Percentiles rank a stretch among this genome's conserved stretches.
phyloP scores from a whole-genome alignment of 179 eudicot species.

The Spergularia azorica region DNA sequence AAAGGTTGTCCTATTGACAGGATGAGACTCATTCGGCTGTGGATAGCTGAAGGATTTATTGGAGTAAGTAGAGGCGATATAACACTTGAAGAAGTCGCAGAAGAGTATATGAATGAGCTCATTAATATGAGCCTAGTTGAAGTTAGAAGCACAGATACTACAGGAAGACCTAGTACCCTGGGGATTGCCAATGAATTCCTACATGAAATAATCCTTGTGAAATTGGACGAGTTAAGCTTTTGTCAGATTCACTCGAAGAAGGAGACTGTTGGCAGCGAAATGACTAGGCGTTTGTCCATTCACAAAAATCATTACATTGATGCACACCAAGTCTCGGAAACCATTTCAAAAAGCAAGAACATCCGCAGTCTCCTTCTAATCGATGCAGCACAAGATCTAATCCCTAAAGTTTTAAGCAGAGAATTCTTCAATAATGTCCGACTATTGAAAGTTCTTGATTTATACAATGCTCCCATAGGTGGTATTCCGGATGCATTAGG shows the following conservation, averaged over 20 bases:
- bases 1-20: constrained; percentile 16
- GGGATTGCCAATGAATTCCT: constrained; percentile 28
- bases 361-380: constrained; percentile 21
- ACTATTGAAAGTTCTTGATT: constrained; percentile 35
- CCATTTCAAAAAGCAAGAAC: background rate
- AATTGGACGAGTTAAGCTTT: constrained; percentile 29
- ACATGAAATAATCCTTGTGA: constrained; percentile 29
- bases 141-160: constrained; percentile 5
- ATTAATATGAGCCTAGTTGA: constrained; percentile 29
- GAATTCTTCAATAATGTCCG: background rate
- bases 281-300: constrained; percentile 22
- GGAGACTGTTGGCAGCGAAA: background rate
- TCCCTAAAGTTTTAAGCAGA: background rate
- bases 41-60: constrained; percentile 44
- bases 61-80: background rate
- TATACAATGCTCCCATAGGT: constrained; percentile 27
- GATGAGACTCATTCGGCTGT: constrained; percentile 32
- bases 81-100: constrained; percentile 34
- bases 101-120: constrained; percentile 33
- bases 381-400: background rate
- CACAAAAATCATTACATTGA: background rate
- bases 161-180: constrained; percentile 17
- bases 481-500: constrained; percentile 24
- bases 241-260: constrained; percentile 11
- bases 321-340: background rate